Conservation (phyloP, 1,284 basidiomycete species). For the Pterulicium gracile region DNA sequence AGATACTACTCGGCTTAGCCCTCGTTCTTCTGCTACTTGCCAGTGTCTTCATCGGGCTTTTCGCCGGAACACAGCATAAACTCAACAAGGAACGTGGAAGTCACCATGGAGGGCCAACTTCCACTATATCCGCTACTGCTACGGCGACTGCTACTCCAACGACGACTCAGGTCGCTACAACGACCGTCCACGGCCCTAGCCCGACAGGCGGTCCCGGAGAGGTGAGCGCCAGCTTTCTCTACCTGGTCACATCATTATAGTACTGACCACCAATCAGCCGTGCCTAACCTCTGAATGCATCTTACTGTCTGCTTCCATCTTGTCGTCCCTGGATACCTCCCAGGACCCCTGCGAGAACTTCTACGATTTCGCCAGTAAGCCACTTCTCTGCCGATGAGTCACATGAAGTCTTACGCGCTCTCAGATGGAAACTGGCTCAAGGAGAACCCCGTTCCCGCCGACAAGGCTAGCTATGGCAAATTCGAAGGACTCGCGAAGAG, state of each 20-base stretch:
- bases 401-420: slow-evolving; percentile 7
- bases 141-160: slow-evolving; percentile 23
- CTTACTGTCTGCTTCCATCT: slow-evolving; percentile 70
- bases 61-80: slow-evolving; percentile 77
- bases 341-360: slow-evolving; percentile 95
- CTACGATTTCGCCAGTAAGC: slow-evolving; percentile 82
- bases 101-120: slow-evolving; percentile 16
- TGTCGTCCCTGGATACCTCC: slow-evolving; percentile 71
- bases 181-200: slow-evolving; percentile 23
- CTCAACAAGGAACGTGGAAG: slow-evolving; percentile 41
- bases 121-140: slow-evolving; percentile 11
- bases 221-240: slow-evolving; percentile 20
- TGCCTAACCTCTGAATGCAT: slow-evolving; percentile 83
- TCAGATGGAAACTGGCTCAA: slow-evolving; percentile 77
- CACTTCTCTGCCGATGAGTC: background rate
- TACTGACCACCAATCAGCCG: slow-evolving; percentile 24
- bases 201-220: slow-evolving; percentile 40
- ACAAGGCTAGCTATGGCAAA: slow-evolving; percentile 60
- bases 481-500: slow-evolving; percentile 52
- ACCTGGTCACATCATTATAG: slow-evolving; percentile 2
- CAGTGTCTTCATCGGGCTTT: slow-evolving; percentile 78
- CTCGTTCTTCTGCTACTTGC: slow-evolving; percentile 74
- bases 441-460: slow-evolving; percentile 73
- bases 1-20: slow-evolving; percentile 66
- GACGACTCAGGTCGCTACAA: slow-evolving; percentile 19